Evolutionary conservation across 1,284 basidiomycete species (phyloP).

Genomic region (Melampsora americana): DNA sequence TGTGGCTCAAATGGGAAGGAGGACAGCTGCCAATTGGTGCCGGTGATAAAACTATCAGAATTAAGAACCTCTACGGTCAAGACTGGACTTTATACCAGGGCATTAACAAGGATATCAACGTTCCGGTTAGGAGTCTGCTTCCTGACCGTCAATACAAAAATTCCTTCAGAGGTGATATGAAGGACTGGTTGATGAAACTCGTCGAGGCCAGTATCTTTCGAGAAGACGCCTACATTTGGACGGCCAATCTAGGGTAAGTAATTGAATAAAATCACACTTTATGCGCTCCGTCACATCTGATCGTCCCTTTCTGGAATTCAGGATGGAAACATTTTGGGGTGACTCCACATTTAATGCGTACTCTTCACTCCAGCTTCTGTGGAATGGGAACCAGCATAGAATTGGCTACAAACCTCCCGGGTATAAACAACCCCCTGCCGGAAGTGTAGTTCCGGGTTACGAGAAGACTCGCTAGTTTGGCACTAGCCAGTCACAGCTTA

Average conservation of each 20-base stretch:
- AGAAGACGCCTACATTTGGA: neutral
- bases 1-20: slow-evolving; percentile 5
- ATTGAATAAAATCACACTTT: neutral
- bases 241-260: neutral
- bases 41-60: neutral
- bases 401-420: neutral
- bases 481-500: no score
- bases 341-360: neutral
- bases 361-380: slow-evolving; percentile 1
- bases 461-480: neutral
- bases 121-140: neutral
- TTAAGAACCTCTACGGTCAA: neutral
- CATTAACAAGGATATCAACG: neutral
- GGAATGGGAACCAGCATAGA: neutral
- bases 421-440: neutral
- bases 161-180: neutral
- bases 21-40: neutral
- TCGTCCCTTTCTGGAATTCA: neutral
- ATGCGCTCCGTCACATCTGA: neutral
- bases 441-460: neutral
- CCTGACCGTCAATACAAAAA: neutral
- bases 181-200: neutral
- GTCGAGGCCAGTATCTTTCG: neutral
- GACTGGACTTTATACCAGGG: neutral
- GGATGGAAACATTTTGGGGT: neutral